These are phyloP conservation scores for Ogataea polymorpha DNA, from an alignment of 805 yeast genomes.

Conservation along the genomic window DNA sequence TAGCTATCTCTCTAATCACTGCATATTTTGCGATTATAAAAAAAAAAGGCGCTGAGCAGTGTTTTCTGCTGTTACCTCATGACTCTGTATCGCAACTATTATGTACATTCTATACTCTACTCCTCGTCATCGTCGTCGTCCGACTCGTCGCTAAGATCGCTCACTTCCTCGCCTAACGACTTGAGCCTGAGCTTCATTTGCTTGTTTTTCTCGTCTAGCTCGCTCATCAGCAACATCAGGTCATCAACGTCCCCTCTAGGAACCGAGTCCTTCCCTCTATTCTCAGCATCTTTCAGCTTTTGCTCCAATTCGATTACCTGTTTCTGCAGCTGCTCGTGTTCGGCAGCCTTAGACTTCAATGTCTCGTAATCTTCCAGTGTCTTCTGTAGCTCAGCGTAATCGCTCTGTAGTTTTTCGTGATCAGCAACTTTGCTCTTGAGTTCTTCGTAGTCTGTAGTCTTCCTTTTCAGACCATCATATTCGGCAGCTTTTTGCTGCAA, in stretches of 20 bases:
- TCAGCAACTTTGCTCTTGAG: constrained; percentile 42
- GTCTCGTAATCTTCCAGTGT: constrained; percentile 12
- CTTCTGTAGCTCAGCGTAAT: background rate
- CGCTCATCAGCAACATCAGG: constrained; percentile 70
- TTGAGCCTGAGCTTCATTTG: constrained; percentile 53
- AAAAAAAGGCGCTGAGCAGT: too few species aligned
- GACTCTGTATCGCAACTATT: background rate
- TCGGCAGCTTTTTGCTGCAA: background rate
- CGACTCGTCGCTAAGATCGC: constrained; percentile 53
- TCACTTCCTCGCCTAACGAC: constrained; percentile 54
- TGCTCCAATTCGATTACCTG: constrained; percentile 3
- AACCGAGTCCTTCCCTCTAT: constrained; percentile 30
- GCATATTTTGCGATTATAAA: too few species aligned
- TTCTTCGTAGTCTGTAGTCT: constrained; percentile 1
- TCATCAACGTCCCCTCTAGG: constrained; percentile 65
- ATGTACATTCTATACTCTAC: constrained; percentile 25
- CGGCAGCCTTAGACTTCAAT: constrained; percentile 7
- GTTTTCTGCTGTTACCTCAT: too few species aligned
- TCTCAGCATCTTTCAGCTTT: constrained; percentile 1
- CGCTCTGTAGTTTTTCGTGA: constrained; percentile 9
- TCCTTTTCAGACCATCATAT: constrained; percentile 3
- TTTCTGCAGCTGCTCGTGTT: background rate
- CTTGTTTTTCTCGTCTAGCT: constrained; percentile 65
- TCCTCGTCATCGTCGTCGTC: constrained; percentile 59
- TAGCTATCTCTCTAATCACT: too few species aligned